Evolutionary conservation across 2,329 filamentous ascomycete genomes (phyloP).

Genomic region (Scedosporium dehoogii): DNA sequence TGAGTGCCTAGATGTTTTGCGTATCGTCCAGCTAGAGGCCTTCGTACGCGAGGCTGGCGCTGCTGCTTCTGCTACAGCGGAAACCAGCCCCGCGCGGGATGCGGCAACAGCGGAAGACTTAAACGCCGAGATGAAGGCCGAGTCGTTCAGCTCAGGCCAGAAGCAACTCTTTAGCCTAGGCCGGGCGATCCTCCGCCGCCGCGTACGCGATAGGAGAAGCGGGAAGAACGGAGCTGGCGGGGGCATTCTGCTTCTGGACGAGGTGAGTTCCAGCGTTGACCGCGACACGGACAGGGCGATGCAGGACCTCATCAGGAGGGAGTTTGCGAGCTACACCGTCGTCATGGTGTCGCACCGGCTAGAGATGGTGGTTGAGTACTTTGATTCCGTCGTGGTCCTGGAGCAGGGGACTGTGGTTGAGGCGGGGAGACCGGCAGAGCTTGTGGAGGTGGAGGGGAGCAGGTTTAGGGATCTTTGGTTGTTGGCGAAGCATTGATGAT

Average conservation of each 20-base stretch:
- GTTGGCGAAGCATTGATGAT: background rate
- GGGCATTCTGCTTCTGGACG: slow-evolving; percentile 29
- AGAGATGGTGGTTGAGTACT: background rate
- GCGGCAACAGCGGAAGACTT: slow-evolving; percentile 17
- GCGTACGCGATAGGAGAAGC: slow-evolving; percentile 15
- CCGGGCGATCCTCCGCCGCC: slow-evolving; percentile 40
- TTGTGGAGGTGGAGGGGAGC: background rate
- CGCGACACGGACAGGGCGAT: slow-evolving; percentile 29
- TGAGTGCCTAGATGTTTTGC: slow-evolving; percentile 25
- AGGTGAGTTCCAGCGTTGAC: slow-evolving; percentile 33
- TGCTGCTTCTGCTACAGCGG: too few relatives aligned
- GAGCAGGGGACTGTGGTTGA: background rate
- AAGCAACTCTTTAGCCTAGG: slow-evolving; percentile 55
- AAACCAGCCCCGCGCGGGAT: too few relatives aligned
- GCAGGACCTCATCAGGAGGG: slow-evolving; percentile 27
- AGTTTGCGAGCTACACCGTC: slow-evolving; percentile 41
- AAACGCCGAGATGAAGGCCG: slow-evolving; percentile 28
- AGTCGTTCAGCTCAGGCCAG: slow-evolving; percentile 47
- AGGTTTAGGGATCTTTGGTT: background rate
- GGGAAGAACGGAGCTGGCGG: slow-evolving; percentile 17
- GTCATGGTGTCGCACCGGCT: slow-evolving; percentile 36
- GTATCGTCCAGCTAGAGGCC: slow-evolving; percentile 21
- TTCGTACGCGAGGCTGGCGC: slow-evolving; percentile 15
- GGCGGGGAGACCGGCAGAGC: background rate
- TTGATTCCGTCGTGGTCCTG: background rate